phyloP scores from a whole-genome alignment of 2,329 filamentous ascomycete species.

The Tolypocladium guangdongense region DNA sequence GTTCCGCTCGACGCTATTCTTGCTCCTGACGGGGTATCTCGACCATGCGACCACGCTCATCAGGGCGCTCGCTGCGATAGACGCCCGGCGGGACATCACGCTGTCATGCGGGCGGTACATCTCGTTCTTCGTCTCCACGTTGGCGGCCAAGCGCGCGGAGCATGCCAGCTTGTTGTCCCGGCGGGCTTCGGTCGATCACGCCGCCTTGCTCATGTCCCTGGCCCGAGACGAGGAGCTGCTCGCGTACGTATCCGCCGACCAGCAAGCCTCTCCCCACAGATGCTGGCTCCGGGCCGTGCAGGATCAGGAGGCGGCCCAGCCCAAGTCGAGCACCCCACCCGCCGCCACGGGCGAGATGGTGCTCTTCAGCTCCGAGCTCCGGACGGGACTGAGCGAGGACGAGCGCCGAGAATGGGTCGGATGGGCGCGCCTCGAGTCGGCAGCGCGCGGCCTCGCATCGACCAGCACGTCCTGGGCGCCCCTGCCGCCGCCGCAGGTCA shows the following conservation, averaged over 20 bases:
- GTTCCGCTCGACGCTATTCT: constrained; percentile 74
- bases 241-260: constrained; percentile 74
- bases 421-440: constrained; percentile 62
- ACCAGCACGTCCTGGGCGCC: constrained; percentile 20
- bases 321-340: constrained; percentile 7
- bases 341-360: constrained; percentile 21
- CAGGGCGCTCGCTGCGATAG: constrained; percentile 59
- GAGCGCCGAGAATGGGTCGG: constrained; percentile 64
- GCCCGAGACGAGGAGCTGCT: constrained; percentile 74
- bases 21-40: constrained; percentile 65
- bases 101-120: constrained; percentile 71
- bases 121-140: constrained; percentile 63
- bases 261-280: constrained; percentile 67
- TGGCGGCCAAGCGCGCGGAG: constrained; percentile 46
- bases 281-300: constrained; percentile 74
- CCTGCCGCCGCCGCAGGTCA: constrained; percentile 21
- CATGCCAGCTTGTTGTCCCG: constrained; percentile 27
- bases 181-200: constrained; percentile 19
- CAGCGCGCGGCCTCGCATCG: constrained; percentile 19
- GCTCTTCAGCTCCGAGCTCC: constrained; percentile 33
- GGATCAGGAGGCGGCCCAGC: constrained; percentile 32
- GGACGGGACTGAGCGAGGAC: constrained; percentile 42
- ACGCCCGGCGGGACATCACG: constrained; percentile 61
- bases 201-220: constrained; percentile 20
- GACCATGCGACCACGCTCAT: constrained; percentile 63